Conservation (phyloP, 2,329 filamentous ascomycete species). For the Botryosphaeria dothidea region DNA sequence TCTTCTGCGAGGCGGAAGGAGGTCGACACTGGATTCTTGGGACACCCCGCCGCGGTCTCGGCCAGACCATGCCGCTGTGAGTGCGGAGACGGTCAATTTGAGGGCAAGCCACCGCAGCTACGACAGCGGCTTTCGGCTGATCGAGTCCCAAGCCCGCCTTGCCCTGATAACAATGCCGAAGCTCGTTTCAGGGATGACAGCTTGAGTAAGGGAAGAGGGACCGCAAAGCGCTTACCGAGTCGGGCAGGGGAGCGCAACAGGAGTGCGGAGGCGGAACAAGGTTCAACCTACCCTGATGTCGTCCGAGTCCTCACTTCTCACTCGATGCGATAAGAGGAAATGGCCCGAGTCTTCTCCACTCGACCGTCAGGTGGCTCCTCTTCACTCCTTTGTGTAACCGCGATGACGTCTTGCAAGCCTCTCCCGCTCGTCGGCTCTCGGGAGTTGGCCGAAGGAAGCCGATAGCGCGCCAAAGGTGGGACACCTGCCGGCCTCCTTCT, state of each 20-base stretch:
- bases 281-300: neutral
- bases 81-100: neutral
- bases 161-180: conserved; percentile 7
- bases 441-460: conserved; percentile 1
- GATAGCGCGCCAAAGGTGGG: conserved; percentile 18
- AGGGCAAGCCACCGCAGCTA: neutral
- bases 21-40: neutral
- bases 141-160: conserved; percentile 4
- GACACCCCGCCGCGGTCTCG: neutral
- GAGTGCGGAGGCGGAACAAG: neutral
- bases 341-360: neutral
- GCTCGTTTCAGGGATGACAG: neutral
- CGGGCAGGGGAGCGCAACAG: neutral
- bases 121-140: neutral
- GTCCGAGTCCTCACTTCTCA: neutral
- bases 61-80: neutral
- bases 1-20: neutral
- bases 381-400: neutral
- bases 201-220: neutral
- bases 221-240: neutral
- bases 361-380: neutral
- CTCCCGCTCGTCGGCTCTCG: conserved; percentile 1
- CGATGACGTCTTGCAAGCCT: neutral
- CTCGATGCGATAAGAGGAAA: no score
- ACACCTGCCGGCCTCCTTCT: neutral